Conservation (phyloP, 2,329 filamentous ascomycete species). For the Colletotrichum neosansevieriae region DNA sequence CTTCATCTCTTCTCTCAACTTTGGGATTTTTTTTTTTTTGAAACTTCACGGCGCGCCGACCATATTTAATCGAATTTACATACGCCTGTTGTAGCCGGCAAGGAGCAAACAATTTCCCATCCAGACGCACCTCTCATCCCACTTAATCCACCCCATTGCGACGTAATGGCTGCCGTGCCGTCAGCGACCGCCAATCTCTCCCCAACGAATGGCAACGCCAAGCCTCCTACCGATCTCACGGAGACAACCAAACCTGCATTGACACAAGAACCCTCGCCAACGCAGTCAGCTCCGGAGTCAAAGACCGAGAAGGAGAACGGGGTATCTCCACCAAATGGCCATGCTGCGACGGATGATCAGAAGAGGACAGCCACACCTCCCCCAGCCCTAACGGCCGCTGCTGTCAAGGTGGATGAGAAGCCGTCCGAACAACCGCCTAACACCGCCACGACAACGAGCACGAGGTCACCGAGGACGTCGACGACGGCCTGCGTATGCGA, state of each 20-base stretch:
- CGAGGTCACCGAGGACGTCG: conserved; percentile 28
- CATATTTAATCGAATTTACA: conserved; percentile 4
- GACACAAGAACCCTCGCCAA: neutral
- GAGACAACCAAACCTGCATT: conserved; percentile 9
- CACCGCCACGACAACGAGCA: conserved; percentile 15
- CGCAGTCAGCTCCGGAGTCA: neutral
- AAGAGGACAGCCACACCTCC: neutral
- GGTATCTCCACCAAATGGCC: conserved; percentile 4
- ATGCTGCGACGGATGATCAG: conserved; percentile 19
- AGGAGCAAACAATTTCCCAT: neutral
- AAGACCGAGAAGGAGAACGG: neutral
- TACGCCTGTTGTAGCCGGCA: neutral
- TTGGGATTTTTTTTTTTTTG: conserved; percentile 2
- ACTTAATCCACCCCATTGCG: conserved; percentile 26
- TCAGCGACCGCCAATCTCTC: conserved; percentile 24
- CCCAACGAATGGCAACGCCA: conserved; percentile 23
- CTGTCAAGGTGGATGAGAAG: conserved; percentile 2
- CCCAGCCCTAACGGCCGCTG: conserved; percentile 6
- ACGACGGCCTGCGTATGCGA: conserved; percentile 26
- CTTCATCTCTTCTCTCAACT: conserved; percentile 17
- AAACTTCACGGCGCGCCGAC: neutral
- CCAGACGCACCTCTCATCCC: conserved; percentile 3
- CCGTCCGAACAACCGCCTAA: conserved; percentile 5
- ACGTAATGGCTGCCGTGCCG: conserved; percentile 36
- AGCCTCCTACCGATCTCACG: conserved; percentile 18